Conservation (phyloP, 2,329 filamentous ascomycete genomes). For the Ceratocystis ficicola region DNA sequence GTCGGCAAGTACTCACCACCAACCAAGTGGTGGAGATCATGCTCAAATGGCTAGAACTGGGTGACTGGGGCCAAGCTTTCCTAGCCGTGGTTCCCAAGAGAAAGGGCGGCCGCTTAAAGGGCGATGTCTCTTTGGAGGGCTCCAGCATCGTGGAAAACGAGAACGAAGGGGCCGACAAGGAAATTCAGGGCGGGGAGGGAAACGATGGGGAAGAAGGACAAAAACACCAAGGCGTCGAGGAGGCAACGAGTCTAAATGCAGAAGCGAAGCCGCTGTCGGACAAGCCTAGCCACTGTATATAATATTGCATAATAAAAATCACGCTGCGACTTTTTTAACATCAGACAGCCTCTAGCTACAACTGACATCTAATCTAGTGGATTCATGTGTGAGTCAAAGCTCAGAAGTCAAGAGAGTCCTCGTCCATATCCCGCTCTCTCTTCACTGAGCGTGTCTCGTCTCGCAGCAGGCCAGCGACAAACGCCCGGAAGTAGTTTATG, state of each 20-base stretch:
- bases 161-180: slow-evolving; percentile 27
- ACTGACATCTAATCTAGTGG: background rate
- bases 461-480: slow-evolving; percentile 66
- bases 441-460: slow-evolving; percentile 52
- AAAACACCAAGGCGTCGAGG: slow-evolving; percentile 13
- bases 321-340: background rate
- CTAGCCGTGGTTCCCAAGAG: slow-evolving; percentile 76
- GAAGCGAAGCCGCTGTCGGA: slow-evolving; percentile 15
- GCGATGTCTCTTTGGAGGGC: slow-evolving; percentile 22
- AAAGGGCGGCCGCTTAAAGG: slow-evolving; percentile 64
- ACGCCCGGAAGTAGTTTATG: slow-evolving; percentile 74
- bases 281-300: background rate
- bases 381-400: background rate
- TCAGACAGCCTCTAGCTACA: background rate
- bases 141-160: slow-evolving; percentile 25
- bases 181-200: slow-evolving; percentile 14
- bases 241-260: slow-evolving; percentile 17
- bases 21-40: slow-evolving; percentile 98
- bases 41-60: slow-evolving; percentile 78
- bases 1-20: slow-evolving; percentile 73
- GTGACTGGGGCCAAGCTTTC: slow-evolving; percentile 87
- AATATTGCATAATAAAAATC: background rate
- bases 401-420: slow-evolving; percentile 41
- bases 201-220: slow-evolving; percentile 13
- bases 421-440: slow-evolving; percentile 42